Base-by-base conservation (phyloP, 495 filamentous ascomycete genomes). In the Tuber aestivum region DNA sequence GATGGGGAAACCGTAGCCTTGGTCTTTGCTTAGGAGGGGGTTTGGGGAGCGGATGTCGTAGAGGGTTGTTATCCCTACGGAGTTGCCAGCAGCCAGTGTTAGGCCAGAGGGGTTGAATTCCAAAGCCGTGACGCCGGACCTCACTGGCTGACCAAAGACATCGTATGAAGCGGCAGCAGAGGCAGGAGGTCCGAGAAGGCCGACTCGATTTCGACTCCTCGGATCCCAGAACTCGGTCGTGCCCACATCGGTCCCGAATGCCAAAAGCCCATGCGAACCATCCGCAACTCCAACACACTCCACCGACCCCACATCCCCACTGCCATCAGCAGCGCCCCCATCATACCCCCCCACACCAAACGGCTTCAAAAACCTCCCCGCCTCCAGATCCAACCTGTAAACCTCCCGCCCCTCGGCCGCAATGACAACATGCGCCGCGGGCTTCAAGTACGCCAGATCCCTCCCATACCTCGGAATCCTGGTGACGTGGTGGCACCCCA, bases 221-320 rank as follows among this genome's bases (percentile, higher is more conserved):
- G 94, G 88, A 83, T 99, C 96, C 92, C 93, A 99, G 78, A 98
- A 94, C 78, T 98, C 96, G 42, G 98, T 94, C 9, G 94, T 96
- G n/a, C 96, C 95, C 56, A 93, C 85, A 3, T 92, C 92, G n/a
- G 96, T 98, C 44, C 96, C 96, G 80, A 99, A 98, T 1, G 96
- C 94, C 68, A 95, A 87, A 18, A 99, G 87, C 65, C 94, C 94
- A 83, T 99, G 96, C 65, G 92, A 94, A 18, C 91, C 90, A 81
- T 97, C 93, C 20, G 95, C 96, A 71, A 97, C 90, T 2, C 94
- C 91, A 71, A 92, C 95, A 14, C 90, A 91, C 80, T 99, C 97
- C n/a, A 97, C 93, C 32, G 90, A 88, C 16, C 96, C 93, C 42
- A 92, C 91, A 21, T 68, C 70, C 65, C 93, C 94, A 65, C 48